A percentile compares a stretch with the other conserved stretches of the same genome.
Evolutionary conservation across 1,139 yeast species (phyloP).

Genomic region (Taphrina flavorubra): DNA sequence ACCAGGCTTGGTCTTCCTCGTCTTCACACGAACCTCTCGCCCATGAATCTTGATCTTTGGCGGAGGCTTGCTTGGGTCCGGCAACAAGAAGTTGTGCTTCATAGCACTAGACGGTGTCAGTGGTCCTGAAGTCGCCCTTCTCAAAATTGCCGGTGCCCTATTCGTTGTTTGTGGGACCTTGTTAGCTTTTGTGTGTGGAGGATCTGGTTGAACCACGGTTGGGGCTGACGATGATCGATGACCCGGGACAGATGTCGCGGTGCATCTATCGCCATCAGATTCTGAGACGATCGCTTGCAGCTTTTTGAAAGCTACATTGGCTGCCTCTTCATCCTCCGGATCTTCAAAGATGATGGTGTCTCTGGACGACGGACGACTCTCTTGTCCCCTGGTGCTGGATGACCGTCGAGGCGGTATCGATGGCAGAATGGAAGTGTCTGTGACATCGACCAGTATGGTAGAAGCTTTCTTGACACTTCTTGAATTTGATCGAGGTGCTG

Average conservation of each 20-base stretch:
- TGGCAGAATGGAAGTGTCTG: neutral
- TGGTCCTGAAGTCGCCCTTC: slow-evolving; percentile 37
- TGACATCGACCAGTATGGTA: neutral
- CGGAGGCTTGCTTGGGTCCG: slow-evolving; percentile 5
- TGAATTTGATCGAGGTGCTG: slow-evolving; percentile 3
- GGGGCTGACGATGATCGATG: slow-evolving; percentile 12
- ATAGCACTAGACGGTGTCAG: slow-evolving; percentile 25
- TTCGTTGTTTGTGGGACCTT: neutral
- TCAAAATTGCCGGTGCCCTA: slow-evolving; percentile 6
- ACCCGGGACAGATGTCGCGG: neutral
- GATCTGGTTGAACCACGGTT: neutral
- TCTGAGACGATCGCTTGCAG: neutral
- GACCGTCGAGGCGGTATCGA: slow-evolving; percentile 17
- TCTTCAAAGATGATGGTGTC: slow-evolving; percentile 17
- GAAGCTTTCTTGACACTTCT: neutral
- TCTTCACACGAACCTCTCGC: slow-evolving; percentile 7
- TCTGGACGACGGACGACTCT: neutral
- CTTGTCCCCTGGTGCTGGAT: slow-evolving; percentile 5
- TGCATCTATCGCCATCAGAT: neutral
- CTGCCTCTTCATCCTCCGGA: slow-evolving; percentile 19
- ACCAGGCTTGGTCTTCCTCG: slow-evolving; percentile 1
- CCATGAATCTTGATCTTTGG: slow-evolving; percentile 35
- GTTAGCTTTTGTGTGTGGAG: neutral
- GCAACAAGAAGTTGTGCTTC: slow-evolving; percentile 28
- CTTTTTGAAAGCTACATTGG: neutral